These are phyloP conservation scores for Heimioporus sp. DNA, from an alignment of 768 basidiomycete species.

Conservation along the genomic window DNA sequence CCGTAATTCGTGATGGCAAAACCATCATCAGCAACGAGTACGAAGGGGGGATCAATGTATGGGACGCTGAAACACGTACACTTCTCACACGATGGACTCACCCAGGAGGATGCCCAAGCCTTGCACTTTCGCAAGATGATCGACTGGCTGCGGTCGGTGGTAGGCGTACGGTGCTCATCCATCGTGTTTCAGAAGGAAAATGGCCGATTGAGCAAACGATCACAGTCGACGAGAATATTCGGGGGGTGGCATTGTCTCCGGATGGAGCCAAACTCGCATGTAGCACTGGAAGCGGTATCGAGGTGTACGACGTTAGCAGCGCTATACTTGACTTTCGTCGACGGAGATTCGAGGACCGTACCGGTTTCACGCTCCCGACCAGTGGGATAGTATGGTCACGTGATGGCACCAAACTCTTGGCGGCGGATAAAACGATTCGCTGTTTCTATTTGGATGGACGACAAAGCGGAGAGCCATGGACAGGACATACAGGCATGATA, in stretches of 20 bases:
- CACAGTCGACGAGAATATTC: not conserved
- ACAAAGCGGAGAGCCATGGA: slow-evolving; percentile 6
- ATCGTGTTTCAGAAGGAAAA: not conserved
- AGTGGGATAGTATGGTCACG: slow-evolving; percentile 14
- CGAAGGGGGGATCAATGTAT: not conserved
- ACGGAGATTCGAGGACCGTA: too few species aligned
- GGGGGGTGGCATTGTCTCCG: not conserved
- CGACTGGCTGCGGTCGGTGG: not conserved
- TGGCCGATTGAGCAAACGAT: not conserved
- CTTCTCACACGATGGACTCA: too few species aligned
- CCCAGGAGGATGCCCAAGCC: too few species aligned
- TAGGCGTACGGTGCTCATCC: not conserved
- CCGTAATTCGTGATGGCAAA: slow-evolving; percentile 1
- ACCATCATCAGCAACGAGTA: not conserved
- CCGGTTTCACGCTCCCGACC: too few species aligned
- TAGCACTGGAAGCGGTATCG: too few species aligned
- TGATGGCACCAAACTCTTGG: slow-evolving; percentile 11
- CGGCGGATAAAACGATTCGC: not conserved
- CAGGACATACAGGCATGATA: slow-evolving; percentile 8
- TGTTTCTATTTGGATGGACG: slow-evolving; percentile 2
- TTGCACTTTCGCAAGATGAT: too few species aligned
- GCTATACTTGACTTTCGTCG: not conserved
- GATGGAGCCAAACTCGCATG: slow-evolving; percentile 1
- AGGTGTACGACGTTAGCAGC: not conserved
- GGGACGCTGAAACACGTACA: not conserved